Base-by-base conservation (phyloP, 169 alveolate species). In the Eimeria necatrix region DNA sequence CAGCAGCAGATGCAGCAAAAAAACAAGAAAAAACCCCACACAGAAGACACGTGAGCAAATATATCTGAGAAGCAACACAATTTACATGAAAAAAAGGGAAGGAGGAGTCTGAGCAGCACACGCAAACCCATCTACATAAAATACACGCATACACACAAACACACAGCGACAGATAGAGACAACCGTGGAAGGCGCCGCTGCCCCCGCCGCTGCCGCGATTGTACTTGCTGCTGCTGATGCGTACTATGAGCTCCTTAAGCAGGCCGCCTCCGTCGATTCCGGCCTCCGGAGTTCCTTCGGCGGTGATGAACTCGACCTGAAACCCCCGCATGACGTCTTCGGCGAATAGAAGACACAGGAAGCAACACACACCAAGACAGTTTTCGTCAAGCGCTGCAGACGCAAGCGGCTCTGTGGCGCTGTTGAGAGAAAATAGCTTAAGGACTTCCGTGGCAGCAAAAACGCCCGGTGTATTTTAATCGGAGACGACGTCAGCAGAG, bases 261-360 rank as follows among this genome's bases (percentile, higher is more conserved):
- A 99, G 97, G 12, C 99, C 99, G 46, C 99, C 99, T 22, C 99
- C 99, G 95, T 99, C 99, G 56, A 98, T 97, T 18, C 99, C 99
- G 91, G 97, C 98, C 95, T 98, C 99, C 24, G 96, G 96, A 32
- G 95, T 94, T 14, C 99, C 99, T 74, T 97, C 95, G 93, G 97
- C 97, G 95, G 98, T 98, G 52, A 96, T 96, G 96, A 98, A 98
- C 24, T 96, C 87, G 22, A 98, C 98, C 95, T 99, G 96, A 91
- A 98, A 97, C 14, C 46, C 53, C 22, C 90, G 83, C 95, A 64
- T 90, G 3, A 74, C 32, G 22, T 74, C 51, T 74, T 10, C 6
- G 12, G 59, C 20, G 56, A 74, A 12, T n/a, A 8, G 51, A 24
- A 22, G 51, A 41, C 56, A 46, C 12, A 12, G n/a, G 12, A n/a